Base-by-base conservation (phyloP, 805 yeast genomes). In the Cyberlindnera meyerae region DNA sequence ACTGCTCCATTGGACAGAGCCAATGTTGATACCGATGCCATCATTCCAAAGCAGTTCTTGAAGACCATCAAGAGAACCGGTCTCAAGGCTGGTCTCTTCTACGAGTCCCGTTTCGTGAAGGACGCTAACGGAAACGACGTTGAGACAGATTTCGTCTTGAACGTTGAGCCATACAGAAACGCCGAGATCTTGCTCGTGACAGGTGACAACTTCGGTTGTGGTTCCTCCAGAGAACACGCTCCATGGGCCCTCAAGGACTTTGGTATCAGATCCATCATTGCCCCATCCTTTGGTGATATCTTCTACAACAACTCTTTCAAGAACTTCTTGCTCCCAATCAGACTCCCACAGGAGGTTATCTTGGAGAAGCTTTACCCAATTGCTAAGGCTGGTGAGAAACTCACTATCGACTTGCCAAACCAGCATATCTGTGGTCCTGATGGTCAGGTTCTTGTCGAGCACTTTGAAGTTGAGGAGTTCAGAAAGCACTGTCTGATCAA, bases 171-270 rank as follows among this genome's bases (percentile, higher is more conserved):
- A 35, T 90, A 79, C 71, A 76, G 80, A 48, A 55, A 72, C 17
- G 82, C 97, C 15, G 79, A 83, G 62, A 81, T 90, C 50, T 69
- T 93, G 48, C 82, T 90, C 50, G 95, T 88, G 42, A 79, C 94
- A 29, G 98, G 98, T 61, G 95, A 86, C 60, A 93, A 93, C 71
- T 93, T 93, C 60, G 98, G 98, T 49, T 93, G 98, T 70, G 98
- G 98, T 55, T 89, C 97, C 27, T 89, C 97, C 2, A 86, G 98
- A 75, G 98, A 93, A 65, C 98, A 93, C 57, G 98, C 98, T 24
- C 97, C 98, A 40, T 93, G 98, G 98, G 97, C 98, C 2, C 73
- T 93, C 49, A 89, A 88, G 55, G 98, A 93, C 66, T 93, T 93
- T 56, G 98, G 98, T 63, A 88, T 93, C 63, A 82, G 84, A 63